phyloP scores from a whole-genome alignment of 2,329 filamentous ascomycete genomes.

The Sarocladium brachiariae region DNA sequence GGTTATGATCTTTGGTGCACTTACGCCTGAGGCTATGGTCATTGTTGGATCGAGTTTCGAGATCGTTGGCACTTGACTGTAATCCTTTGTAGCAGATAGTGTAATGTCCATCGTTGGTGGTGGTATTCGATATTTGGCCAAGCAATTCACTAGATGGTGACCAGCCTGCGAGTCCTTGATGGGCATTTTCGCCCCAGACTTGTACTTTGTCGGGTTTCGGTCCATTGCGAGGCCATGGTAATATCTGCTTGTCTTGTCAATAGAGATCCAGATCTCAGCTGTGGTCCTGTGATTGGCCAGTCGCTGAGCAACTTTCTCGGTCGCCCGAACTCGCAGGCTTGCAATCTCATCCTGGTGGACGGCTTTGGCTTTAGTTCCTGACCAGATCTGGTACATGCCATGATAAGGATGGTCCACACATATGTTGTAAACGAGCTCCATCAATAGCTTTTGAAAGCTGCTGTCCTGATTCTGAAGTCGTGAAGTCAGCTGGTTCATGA shows the following conservation, averaged over 20 bases:
- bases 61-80: conserved; percentile 70
- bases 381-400: conserved; percentile 95
- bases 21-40: conserved; percentile 82
- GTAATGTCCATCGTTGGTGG: conserved; percentile 85
- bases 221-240: conserved; percentile 61
- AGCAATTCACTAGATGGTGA: conserved; percentile 52
- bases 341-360: conserved; percentile 69
- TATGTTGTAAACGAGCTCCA: conserved; percentile 69
- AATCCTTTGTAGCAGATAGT: conserved; percentile 66
- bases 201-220: conserved; percentile 57
- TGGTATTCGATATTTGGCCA: conserved; percentile 65
- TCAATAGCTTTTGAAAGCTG: conserved; percentile 72
- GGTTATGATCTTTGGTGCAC: conserved; percentile 88
- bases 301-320: conserved; percentile 57
- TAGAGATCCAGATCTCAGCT: conserved; percentile 57
- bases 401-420: conserved; percentile 93
- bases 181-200: conserved; percentile 57
- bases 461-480: conserved; percentile 65
- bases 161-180: conserved; percentile 60
- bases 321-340: conserved; percentile 66
- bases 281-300: conserved; percentile 47
- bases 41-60: conserved; percentile 66
- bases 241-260: conserved; percentile 66
- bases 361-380: conserved; percentile 62
- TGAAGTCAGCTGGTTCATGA: conserved; percentile 98